Evolutionary conservation across 148 eudicot species (phyloP), one percentile per base, ranked within the genome.

Genomic region (Bassia scoparia): DNA sequence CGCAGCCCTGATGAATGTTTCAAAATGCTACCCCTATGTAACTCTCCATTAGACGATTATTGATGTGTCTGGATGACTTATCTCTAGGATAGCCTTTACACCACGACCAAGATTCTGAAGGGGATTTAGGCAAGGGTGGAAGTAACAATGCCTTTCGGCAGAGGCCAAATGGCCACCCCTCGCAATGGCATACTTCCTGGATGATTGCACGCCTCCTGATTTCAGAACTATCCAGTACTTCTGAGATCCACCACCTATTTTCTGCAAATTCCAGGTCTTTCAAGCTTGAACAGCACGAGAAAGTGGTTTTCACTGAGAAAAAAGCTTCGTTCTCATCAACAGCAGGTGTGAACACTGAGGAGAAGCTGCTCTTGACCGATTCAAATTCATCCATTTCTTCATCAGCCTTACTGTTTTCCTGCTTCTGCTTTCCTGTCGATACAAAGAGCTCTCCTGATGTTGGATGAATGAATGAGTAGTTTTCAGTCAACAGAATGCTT

Each of bases 161-260:
- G 26, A 94, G 84, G 15, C 98, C 98, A 50, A 94, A 94, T 0
- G 98, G 98, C 98, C 98, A 91, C 5, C 98, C 98, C 72, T 91
- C 86, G 62, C 93, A 91, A 30, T 88, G 87, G 37, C 86, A 61
- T 2, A 94, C 62, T 83, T 89, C 90, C 49, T 77, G 86, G 27
- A 91, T 81, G 18, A 90, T 77, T 3, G 86, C 83, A 17, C 85
- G 81, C 61, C 86, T 70, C 21, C 74, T 68, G 41, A 74, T 53
- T 49, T 84, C 83, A 8, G 70, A 63, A 69, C 46, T 78, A 41
- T 83, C 84, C 61, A 78, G 7, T 53, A 63, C 81, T 13, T 76
- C 72, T 27, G 67, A 71, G 26, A 41, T 53, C 46, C 64, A 61
- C 73, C 74, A 75, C 8, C 67, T 69, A 18, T 33, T 69, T 33